A percentile compares a stretch with the other conserved stretches of the same genome.
Conservation (phyloP, 192 early-diverging fungal species). For the Piromyces finnis region DNA sequence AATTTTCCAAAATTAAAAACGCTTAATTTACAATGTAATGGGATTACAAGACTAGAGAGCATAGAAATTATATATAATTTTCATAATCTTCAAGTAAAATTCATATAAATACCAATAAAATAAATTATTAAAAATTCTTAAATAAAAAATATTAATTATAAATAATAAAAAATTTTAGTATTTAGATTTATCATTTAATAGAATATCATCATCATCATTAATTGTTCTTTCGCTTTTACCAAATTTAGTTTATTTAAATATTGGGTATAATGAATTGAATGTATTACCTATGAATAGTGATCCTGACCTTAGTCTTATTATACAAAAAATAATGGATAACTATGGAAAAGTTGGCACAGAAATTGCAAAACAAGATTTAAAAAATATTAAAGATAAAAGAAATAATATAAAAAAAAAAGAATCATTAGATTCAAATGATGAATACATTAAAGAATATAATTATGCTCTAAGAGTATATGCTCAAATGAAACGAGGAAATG, state of each 20-base stretch:
- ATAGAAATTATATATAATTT: conserved; percentile 27
- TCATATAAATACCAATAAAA: no score
- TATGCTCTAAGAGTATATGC: conserved; percentile 2
- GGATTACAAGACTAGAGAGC: conserved; percentile 21
- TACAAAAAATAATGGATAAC: conserved; percentile 28
- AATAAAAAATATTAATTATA: no score
- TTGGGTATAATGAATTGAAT: conserved; percentile 18
- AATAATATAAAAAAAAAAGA: neutral
- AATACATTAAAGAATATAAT: neutral
- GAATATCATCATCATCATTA: conserved; percentile 10
- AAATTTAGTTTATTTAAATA: conserved; percentile 14
- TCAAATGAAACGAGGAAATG: neutral
- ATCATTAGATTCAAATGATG: neutral
- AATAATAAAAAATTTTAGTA: conserved; percentile 2
- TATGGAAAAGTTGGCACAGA: conserved; percentile 11
- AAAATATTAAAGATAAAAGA: conserved; percentile 5
- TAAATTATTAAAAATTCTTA: no score
- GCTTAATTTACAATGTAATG: conserved; percentile 23
- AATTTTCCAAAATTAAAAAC: conserved; percentile 14
- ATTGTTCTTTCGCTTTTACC: conserved; percentile 20
- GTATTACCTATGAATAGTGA: conserved; percentile 6
- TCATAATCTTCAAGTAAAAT: conserved; percentile 11
- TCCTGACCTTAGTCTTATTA: conserved; percentile 7
- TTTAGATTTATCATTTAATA: conserved; percentile 32
- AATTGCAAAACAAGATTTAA: conserved; percentile 13